Conservation (phyloP, 2,329 filamentous ascomycete genomes). For the Tolypocladium ovalisporum region DNA sequence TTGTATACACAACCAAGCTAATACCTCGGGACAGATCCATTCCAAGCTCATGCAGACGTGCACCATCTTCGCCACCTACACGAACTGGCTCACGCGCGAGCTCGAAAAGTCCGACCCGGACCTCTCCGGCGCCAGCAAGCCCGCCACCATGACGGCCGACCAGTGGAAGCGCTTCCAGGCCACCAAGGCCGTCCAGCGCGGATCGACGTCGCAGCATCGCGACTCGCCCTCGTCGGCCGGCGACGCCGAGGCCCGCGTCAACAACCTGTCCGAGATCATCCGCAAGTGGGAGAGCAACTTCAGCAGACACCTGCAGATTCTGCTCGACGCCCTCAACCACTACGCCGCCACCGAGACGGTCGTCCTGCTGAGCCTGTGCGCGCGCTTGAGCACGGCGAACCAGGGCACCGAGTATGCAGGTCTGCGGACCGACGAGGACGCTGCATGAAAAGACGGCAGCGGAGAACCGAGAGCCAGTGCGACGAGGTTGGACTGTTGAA, state of each 20-base stretch:
- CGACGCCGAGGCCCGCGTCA: slow-evolving; percentile 41
- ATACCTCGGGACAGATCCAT: slow-evolving; percentile 57
- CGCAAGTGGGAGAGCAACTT: slow-evolving; percentile 92
- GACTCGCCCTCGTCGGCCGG: slow-evolving; percentile 10
- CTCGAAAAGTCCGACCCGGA: slow-evolving; percentile 77
- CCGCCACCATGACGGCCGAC: slow-evolving; percentile 46
- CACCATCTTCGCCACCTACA: slow-evolving; percentile 86
- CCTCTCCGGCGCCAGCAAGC: slow-evolving; percentile 49
- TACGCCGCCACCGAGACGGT: slow-evolving; percentile 96
- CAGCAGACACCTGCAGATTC: slow-evolving; percentile 78
- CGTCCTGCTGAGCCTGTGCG: slow-evolving; percentile 79
- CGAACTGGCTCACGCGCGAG: slow-evolving; percentile 73
- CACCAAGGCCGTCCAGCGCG: slow-evolving; percentile 27
- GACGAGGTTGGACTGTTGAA: background rate
- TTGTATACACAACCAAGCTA: slow-evolving; percentile 1
- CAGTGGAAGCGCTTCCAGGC: slow-evolving; percentile 50
- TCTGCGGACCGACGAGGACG: slow-evolving; percentile 46
- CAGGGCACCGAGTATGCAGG: slow-evolving; percentile 60
- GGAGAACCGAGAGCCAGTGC: background rate
- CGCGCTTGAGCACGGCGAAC: slow-evolving; percentile 68
- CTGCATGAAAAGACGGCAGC: slow-evolving; percentile 6
- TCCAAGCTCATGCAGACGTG: slow-evolving; percentile 95
- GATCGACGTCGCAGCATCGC: slow-evolving; percentile 8
- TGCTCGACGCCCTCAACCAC: slow-evolving; percentile 92
- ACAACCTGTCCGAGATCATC: slow-evolving; percentile 76